phyloP scores from a whole-genome alignment of 1,284 basidiomycete species.

The Leccinum griseonigrum region DNA sequence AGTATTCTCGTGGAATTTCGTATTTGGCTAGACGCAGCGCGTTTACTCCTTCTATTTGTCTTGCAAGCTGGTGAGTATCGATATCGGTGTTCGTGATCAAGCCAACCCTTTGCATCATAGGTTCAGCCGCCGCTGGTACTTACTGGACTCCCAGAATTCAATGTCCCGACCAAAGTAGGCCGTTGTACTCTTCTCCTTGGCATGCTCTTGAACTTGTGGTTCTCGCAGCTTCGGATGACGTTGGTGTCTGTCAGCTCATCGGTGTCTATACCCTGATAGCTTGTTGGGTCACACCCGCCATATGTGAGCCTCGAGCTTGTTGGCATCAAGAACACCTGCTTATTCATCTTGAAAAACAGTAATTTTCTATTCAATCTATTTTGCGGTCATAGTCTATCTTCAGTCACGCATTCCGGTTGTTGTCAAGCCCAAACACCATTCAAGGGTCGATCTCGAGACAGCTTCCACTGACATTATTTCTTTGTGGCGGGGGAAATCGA shows the following conservation, averaged over 20 bases:
- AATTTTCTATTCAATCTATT: conserved; percentile 36
- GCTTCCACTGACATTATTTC: conserved; percentile 9
- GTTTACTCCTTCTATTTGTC: conserved; percentile 47
- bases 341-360: conserved; percentile 30
- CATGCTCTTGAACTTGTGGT: neutral
- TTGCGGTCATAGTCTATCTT: conserved; percentile 35
- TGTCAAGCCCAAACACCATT: conserved; percentile 11
- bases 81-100: neutral
- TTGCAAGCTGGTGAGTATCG: conserved; percentile 47
- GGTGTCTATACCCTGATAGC: conserved; percentile 49
- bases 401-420: conserved; percentile 28
- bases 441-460: conserved; percentile 20
- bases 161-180: conserved; percentile 44
- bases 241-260: conserved; percentile 47
- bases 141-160: conserved; percentile 41
- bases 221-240: conserved; percentile 38
- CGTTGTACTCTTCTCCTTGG: conserved; percentile 3
- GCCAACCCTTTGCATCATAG: conserved; percentile 30
- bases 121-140: conserved; percentile 46
- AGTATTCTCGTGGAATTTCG: conserved; percentile 55
- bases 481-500: conserved; percentile 7
- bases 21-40: conserved; percentile 55
- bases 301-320: conserved; percentile 41
- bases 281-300: conserved; percentile 53
- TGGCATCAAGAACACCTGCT: neutral